Evolutionary conservation across 495 filamentous ascomycete genomes (phyloP), one percentile per base, ranked within the genome.

Genomic region (Chaetomidium leptoderma): DNA sequence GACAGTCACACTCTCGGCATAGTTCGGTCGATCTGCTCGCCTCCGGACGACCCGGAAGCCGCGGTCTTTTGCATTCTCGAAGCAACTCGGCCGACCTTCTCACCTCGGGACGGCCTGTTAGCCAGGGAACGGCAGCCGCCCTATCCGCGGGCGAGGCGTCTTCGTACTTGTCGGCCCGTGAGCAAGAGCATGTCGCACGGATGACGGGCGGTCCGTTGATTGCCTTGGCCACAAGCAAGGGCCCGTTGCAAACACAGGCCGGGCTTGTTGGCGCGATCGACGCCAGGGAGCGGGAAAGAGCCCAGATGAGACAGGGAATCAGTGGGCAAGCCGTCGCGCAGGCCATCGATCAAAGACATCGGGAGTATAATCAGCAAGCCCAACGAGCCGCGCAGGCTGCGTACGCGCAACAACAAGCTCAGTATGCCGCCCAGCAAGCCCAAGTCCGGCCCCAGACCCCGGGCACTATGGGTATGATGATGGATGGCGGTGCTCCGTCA

Each of bases 181-280:
- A 97, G 69, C 92, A 96, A 66, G 90, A 96, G 68, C 87, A 95
- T 65, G 85, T 97, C 29, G 89, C 92, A n/a, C 83, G 90, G 32
- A 78, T 89, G 58, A 96, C 92, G 7, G 89, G 89, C 0, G 86
- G 85, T 1, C 86, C 92, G 3, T 78, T 97, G 59, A 84, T 95
- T 62, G 86, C 85, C 33, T 75, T 93, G 66, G 82, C 83, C 21
- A 78, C 82, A 11, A 81, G 76, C 32, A 76, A 72, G 32, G 76
- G 74, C 55, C 68, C 74, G 0, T 70, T 74, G 17, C 77, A 79
- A 36, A 75, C 79, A 30, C 75, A 80, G 17, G 76, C 67, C 43
- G 88, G 88, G 3, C 76, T 92, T 3, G 82, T 95, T 10, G 86
- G 86, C 2, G 86, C 87, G 9, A 92, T 95, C 44, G 83, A 90